phyloP scores from a whole-genome alignment of 352 stramenopile genomes.

The Phytophthora vignae region DNA sequence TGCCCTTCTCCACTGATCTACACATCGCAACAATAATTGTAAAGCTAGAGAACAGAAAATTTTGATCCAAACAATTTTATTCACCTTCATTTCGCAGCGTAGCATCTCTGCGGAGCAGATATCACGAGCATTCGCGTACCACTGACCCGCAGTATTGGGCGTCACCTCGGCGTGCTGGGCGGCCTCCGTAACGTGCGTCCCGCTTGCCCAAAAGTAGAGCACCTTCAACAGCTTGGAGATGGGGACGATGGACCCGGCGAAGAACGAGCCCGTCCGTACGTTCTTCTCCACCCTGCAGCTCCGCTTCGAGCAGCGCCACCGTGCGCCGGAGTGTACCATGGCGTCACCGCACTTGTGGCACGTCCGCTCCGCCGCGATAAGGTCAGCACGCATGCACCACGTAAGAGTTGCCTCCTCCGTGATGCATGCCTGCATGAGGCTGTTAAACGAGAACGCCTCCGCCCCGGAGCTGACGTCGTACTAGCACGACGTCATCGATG shows the following conservation, averaged over 20 bases:
- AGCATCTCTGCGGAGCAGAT: not conserved
- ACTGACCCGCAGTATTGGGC: not conserved
- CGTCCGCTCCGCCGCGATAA: not conserved
- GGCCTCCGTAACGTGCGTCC: not conserved
- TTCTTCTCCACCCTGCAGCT: conserved; percentile 30
- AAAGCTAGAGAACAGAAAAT: not conserved
- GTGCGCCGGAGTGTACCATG: conserved; percentile 19
- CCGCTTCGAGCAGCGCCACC: not conserved
- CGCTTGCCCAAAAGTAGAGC: not conserved
- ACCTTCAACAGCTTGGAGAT: not conserved
- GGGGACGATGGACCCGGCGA: not conserved
- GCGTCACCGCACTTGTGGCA: not conserved
- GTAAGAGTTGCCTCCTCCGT: not conserved
- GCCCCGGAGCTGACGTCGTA: too few species aligned
- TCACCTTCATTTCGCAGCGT: not conserved
- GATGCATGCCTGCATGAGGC: not conserved
- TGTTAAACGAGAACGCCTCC: not conserved
- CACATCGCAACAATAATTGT: not conserved
- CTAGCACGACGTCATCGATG: too few species aligned
- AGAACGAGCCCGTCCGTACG: not conserved
- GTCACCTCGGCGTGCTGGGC: not conserved
- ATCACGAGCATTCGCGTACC: not conserved
- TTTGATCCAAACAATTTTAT: not conserved
- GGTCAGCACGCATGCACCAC: not conserved
- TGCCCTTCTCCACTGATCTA: not conserved